Conservation (phyloP, 106 monocot genomes). For the Platanthera zijinensis region DNA sequence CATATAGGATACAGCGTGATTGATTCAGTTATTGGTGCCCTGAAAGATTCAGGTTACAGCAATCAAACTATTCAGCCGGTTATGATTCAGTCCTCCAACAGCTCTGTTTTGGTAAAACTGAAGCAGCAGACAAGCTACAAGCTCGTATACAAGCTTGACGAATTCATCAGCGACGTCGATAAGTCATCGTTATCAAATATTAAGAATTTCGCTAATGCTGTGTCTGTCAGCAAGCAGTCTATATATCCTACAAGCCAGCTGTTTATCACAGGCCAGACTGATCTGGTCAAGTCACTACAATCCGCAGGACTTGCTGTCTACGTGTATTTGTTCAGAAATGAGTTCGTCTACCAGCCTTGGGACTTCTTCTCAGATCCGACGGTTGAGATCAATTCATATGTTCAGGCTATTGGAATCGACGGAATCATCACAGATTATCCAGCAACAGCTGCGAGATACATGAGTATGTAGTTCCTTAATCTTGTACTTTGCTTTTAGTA, state of each 20-base stretch:
- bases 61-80: constrained; percentile 44
- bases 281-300: constrained; percentile 31
- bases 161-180: constrained; percentile 34
- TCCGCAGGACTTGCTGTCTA: constrained; percentile 38
- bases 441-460: constrained; percentile 22
- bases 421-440: constrained; percentile 61
- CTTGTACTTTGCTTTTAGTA: neutral
- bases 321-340: constrained; percentile 41
- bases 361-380: constrained; percentile 49
- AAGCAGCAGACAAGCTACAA: constrained; percentile 47
- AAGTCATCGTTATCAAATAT: constrained; percentile 45
- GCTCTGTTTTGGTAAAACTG: constrained; percentile 57
- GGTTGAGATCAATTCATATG: constrained; percentile 35
- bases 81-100: constrained; percentile 58
- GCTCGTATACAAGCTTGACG: constrained; percentile 49
- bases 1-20: constrained; percentile 31
- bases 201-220: constrained; percentile 46
- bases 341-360: constrained; percentile 38
- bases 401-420: constrained; percentile 21
- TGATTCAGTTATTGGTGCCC: constrained; percentile 34
- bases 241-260: constrained; percentile 5
- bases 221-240: constrained; percentile 44
- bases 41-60: constrained; percentile 39
- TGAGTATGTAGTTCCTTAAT: constrained; percentile 22
- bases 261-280: constrained; percentile 31